Evolutionary conservation across 2,329 filamentous ascomycete species (phyloP).

Genomic region (Hymenoscyphus repandus): DNA sequence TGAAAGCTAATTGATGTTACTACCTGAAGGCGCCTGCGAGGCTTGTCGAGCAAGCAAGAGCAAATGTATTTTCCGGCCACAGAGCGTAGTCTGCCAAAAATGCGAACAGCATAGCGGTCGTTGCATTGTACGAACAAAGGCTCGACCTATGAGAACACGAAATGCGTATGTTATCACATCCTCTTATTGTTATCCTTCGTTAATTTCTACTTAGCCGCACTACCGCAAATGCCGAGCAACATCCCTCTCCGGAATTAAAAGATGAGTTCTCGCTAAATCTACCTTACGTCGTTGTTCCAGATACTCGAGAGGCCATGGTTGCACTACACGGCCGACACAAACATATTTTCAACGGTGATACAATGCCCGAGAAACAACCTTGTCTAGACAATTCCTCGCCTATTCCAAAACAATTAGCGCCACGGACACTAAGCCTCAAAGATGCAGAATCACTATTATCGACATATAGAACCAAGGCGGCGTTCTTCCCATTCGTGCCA

Average conservation of each 20-base stretch:
- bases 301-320: conserved; percentile 17
- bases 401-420: conserved; percentile 12
- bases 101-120: conserved; percentile 22
- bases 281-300: conserved; percentile 16
- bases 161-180: conserved; percentile 11
- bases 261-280: conserved; percentile 26
- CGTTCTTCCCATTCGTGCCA: conserved; percentile 27
- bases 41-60: conserved; percentile 28
- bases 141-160: conserved; percentile 24
- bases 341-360: conserved; percentile 19
- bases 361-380: background rate
- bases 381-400: background rate
- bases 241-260: background rate
- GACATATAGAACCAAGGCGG: conserved; percentile 12
- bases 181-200: background rate
- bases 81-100: conserved; percentile 22
- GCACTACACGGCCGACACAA: conserved; percentile 22
- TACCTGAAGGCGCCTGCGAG: conserved; percentile 23
- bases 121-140: conserved; percentile 27
- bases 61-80: conserved; percentile 21
- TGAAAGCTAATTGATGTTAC: too few species aligned
- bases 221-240: conserved; percentile 4
- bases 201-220: conserved; percentile 8
- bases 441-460: conserved; percentile 24
- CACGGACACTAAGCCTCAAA: conserved; percentile 18